Base-by-base conservation (phyloP, 1,284 basidiomycete genomes). In the Tilletia indica region DNA sequence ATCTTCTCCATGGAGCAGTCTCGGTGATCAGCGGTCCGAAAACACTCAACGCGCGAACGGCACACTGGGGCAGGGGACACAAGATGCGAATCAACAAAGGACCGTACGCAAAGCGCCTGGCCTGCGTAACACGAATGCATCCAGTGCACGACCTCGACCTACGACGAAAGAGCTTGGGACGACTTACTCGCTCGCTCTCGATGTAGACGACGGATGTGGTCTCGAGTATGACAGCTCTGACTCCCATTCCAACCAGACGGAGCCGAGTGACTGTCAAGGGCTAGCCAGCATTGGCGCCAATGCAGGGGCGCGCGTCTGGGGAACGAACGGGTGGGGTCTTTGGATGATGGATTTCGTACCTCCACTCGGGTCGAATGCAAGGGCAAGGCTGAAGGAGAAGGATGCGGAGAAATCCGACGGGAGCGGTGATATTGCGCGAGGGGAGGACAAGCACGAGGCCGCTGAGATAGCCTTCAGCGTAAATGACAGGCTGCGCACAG, bases 401-500 rank as follows among this genome's bases (percentile, higher is more conserved):
- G 63, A 16, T 31, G 25, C 25, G 25, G 25, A 31, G 25, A 31
- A 31, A 31, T 31, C 25, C 25, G 25, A 31, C 25, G 25, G 25
- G 25, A 31, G 25, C 25, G 25, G 25, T 31, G 25, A 31, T 31
- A 31, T 2, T 31, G 25, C 25, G 25, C 25, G 25, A 4, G 67
- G 12, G 0, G 72, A 70, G 51, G 51, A 54, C 8, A 73, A 76
- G 71, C 72, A 73, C n/a, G 47, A 11, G 19, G 39, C 1, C 8
- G 61, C 3, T 11, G 64, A 72, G 42, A 56, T 11, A 0, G 48
- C 31, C 11, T 12, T 36, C 36, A 19, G n/a, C 1, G 71, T 70
- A 16, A 11, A 54, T 25, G 51, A 71, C 70, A 0, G 75, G 72
- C 47, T 76, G 71, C 71, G 70, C 67, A 16, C 72, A 45, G 69